Base-by-base conservation (phyloP, 2,329 filamentous ascomycete species). In the Aspergillus fructus region DNA sequence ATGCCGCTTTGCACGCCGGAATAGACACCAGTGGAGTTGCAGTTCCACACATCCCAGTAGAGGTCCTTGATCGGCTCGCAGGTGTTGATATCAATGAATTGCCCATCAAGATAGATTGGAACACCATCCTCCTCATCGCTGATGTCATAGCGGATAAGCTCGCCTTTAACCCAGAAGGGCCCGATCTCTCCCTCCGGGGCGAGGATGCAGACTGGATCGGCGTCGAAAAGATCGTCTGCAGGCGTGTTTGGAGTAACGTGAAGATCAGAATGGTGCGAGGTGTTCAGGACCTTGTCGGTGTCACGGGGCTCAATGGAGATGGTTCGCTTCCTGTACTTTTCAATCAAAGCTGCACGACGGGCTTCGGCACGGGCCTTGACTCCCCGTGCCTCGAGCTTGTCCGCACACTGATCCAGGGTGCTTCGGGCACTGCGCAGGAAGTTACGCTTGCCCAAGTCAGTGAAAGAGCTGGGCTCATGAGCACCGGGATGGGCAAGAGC, bases 141-240 rank as follows among this genome's bases (percentile, higher is more conserved):
- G 39, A 77, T 63, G 52, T 78, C 68, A 8, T 68, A 60, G 27
- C 74, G 71, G 48, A 76, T 66, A 2, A 71, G 62, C 53, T 76
- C 74, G 4, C 74, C 73, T 15, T 65, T 64, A 15, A 77, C 71
- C 58, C 68, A 84, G 71, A 80, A 83, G 11, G 81, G 81, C 2
- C 66, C 64, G 11, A 55, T 73, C 5, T 77, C 81, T 12, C 78
- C 77, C 65, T 83, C 80, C 0, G 81, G 81, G 21, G 74, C 77
- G 30, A 84, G 71, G 19, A 82, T 67, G 60, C 80, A 83, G 27
- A 76, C 50, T 13, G 50, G 41, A 17, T 53, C 67, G 46, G 63
- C 63, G 48, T 59, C 34, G 54, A 70, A 71, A 8, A 71, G 49
- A 17, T 62, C 60, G 0, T 57, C 49, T 19, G 66, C 66, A 12